Base-by-base conservation (phyloP, 495 filamentous ascomycete species). In the Annulohypoxylon bovei region DNA sequence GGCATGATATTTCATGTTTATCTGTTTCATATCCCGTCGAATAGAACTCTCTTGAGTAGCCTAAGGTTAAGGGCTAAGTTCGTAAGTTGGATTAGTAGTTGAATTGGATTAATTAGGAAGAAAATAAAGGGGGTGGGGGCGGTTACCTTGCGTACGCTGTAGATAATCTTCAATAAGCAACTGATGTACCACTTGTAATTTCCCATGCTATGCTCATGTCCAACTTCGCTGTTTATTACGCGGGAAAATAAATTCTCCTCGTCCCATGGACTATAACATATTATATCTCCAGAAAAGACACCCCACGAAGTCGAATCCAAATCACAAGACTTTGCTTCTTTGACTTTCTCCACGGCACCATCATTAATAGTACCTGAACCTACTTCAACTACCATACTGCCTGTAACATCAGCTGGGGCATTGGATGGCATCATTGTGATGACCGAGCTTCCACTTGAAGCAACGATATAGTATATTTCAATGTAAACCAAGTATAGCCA, bases 221-320 rank as follows among this genome's bases (percentile, higher is more conserved):
- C 20, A 4, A 6, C n/a, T 50, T 33, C 49, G 16, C 49, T 33
- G 2, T 33, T 33, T 9, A 16, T 33, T 12, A 53, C 7, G 27
- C 28, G 49, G 39, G 11, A n/a, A 27, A 46, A 47, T 18, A 64
- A 11, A 28, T 35, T 46, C 7, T 18, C 23, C 20, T 30, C 37
- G 6, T 64, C 62, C 62, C 62, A 64, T 16, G 25, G 61, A 27
- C 50, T 27, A 8, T 46, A 46, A 32, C 62, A 64, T 12, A 56
- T 64, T 25, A 30, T 28, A 20, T 46, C 50, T 5, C 50, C 62
- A 16, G 20, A 8, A 14, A 20, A 8, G 28, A 9, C n/a, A 32
- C 49, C 7, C 28, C 25, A 33, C 18, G 49, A 53, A n/a, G 9
- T 33, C n/a, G 5, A 9, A 20, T 64, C 27, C 11, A 56, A 11